Conservation (phyloP, 2,329 filamentous ascomycete species). For the Pseudogymnoascus verrucosus region DNA sequence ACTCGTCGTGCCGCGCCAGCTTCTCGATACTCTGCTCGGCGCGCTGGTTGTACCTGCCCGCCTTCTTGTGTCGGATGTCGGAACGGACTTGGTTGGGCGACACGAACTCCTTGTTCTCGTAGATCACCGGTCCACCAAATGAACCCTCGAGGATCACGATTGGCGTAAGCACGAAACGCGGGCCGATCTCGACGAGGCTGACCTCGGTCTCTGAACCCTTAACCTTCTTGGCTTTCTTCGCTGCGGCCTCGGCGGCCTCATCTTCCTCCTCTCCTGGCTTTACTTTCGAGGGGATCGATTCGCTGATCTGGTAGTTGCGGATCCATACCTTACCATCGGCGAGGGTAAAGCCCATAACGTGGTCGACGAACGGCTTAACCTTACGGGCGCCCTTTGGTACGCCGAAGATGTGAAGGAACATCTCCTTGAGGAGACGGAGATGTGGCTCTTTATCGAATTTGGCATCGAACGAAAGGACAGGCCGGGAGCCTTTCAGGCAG, state of each 20-base stretch:
- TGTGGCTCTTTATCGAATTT: constrained; percentile 77
- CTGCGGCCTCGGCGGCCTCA: constrained; percentile 35
- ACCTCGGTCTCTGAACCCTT: constrained; percentile 64
- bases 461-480: constrained; percentile 84
- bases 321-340: constrained; percentile 95
- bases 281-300: constrained; percentile 57
- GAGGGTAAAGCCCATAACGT: constrained; percentile 85
- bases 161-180: constrained; percentile 84
- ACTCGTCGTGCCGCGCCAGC: constrained; percentile 62
- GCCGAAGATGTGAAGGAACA: constrained; percentile 83
- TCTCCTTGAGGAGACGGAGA: constrained; percentile 76
- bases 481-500: constrained; percentile 86
- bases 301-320: constrained; percentile 85
- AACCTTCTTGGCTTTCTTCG: constrained; percentile 33
- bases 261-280: constrained; percentile 36
- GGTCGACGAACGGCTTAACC: constrained; percentile 92
- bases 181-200: constrained; percentile 84
- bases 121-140: constrained; percentile 93
- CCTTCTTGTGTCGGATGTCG: constrained; percentile 69
- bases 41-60: constrained; percentile 67
- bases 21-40: constrained; percentile 67
- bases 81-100: constrained; percentile 89
- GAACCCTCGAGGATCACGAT: constrained; percentile 93
- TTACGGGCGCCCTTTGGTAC: constrained; percentile 83
- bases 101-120: constrained; percentile 96